Conservation (phyloP, 495 filamentous ascomycete genomes). For the Oidiodendron maius region DNA sequence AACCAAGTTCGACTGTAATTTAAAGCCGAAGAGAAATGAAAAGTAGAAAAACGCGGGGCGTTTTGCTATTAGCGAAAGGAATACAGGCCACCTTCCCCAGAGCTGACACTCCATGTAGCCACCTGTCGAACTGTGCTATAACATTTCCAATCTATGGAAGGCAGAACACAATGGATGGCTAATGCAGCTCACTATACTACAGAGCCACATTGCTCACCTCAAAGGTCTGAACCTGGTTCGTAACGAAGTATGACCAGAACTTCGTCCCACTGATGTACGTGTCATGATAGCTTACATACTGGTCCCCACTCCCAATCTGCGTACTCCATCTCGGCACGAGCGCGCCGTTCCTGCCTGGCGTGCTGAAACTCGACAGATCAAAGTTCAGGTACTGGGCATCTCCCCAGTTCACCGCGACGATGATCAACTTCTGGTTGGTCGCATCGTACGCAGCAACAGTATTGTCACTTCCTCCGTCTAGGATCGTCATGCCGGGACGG, state of each 20-base stretch:
- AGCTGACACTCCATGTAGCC: too few relatives aligned
- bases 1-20: too few relatives aligned
- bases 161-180: too few relatives aligned
- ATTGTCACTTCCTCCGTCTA: slow-evolving; percentile 28
- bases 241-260: slow-evolving; percentile 14
- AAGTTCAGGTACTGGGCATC: slow-evolving; percentile 30
- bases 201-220: slow-evolving; percentile 18
- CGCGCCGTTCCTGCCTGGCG: slow-evolving; percentile 22
- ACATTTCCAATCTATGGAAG: too few relatives aligned
- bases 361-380: slow-evolving; percentile 26
- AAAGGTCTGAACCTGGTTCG: slow-evolving; percentile 11
- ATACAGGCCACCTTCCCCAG: too few relatives aligned
- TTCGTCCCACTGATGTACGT: slow-evolving; percentile 23
- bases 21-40: too few relatives aligned
- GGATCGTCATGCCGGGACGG: slow-evolving; percentile 27
- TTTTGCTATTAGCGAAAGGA: too few relatives aligned
- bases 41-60: too few relatives aligned
- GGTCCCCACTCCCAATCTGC: slow-evolving; percentile 24
- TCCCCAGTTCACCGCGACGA: slow-evolving; percentile 33
- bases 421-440: slow-evolving; percentile 23
- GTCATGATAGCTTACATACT: slow-evolving; percentile 26
- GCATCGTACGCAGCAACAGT: slow-evolving; percentile 31
- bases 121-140: too few relatives aligned
- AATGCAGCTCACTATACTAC: too few relatives aligned
- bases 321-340: slow-evolving; percentile 29